Evolutionary conservation across 2,329 filamentous ascomycete species (phyloP).

Genomic region (Claviceps pazoutovae): DNA sequence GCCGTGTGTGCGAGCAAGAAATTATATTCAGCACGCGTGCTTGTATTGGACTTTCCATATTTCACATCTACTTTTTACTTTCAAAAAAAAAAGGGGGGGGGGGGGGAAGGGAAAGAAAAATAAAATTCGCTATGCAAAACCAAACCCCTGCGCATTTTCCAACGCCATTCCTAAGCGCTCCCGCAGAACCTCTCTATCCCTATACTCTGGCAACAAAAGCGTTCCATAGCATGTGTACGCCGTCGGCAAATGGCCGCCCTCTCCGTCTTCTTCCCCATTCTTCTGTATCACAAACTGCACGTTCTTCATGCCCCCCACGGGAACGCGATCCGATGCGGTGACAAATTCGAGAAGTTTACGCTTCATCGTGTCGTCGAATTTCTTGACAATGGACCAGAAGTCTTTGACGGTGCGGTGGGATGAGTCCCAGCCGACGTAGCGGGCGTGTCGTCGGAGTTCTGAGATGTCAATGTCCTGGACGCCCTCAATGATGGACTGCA

Average conservation of each 20-base stretch:
- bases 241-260: conserved; percentile 54
- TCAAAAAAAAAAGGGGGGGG: neutral
- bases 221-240: conserved; percentile 91
- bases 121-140: conserved; percentile 44
- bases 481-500: conserved; percentile 75
- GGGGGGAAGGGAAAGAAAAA: no score
- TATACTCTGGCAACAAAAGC: conserved; percentile 73
- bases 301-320: conserved; percentile 70
- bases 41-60: no score
- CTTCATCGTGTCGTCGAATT: conserved; percentile 55
- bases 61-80: no score
- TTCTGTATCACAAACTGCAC: conserved; percentile 74
- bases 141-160: conserved; percentile 81
- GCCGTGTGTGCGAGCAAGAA: no score
- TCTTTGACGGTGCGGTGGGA: conserved; percentile 55
- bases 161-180: conserved; percentile 73
- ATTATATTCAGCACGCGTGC: no score
- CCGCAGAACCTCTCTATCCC: conserved; percentile 51
- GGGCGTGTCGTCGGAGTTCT: conserved; percentile 55
- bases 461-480: conserved; percentile 64
- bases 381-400: conserved; percentile 73
- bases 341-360: conserved; percentile 80
- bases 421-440: conserved; percentile 70
- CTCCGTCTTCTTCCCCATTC: conserved; percentile 49
- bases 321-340: conserved; percentile 80